Evolutionary conservation across 169 alveolate genomes (phyloP).

Genomic region (Prorocentrum cordatum): DNA sequence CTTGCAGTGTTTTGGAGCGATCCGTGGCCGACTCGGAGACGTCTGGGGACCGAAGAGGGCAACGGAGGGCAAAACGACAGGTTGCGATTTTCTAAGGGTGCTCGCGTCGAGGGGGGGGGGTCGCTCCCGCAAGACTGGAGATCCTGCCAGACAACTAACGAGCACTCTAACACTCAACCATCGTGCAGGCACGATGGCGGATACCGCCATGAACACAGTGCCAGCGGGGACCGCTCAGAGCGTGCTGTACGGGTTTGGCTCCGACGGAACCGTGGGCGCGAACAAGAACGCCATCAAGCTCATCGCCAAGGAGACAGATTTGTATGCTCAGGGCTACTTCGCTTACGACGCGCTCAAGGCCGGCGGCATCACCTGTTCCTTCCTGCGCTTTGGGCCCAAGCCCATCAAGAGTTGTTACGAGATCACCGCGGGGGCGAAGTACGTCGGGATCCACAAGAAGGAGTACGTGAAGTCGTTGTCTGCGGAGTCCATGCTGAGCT

Average conservation of each 20-base stretch:
- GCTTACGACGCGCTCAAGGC: constrained; percentile 76
- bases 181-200: no score
- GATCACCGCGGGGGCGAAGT: constrained; percentile 70
- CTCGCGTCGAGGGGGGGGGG: no score
- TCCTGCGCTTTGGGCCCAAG: constrained; percentile 75
- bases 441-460: constrained; percentile 76
- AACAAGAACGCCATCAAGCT: constrained; percentile 77
- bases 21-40: no score
- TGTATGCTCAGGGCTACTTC: constrained; percentile 75
- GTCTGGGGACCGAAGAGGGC: no score
- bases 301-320: constrained; percentile 73
- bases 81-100: no score
- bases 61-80: no score
- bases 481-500: constrained; percentile 17
- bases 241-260: not conserved
- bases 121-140: no score
- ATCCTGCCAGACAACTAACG: no score
- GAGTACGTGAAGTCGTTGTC: constrained; percentile 58
- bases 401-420: constrained; percentile 72
- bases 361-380: constrained; percentile 76
- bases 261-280: constrained; percentile 75
- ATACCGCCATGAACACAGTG: no score
- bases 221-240: no score
- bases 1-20: no score
- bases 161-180: no score